Evolutionary conservation across 2,329 filamentous ascomycete genomes (phyloP), one percentile per base, ranked within the genome.

Genomic region (Dryadomyces sulphureus): DNA sequence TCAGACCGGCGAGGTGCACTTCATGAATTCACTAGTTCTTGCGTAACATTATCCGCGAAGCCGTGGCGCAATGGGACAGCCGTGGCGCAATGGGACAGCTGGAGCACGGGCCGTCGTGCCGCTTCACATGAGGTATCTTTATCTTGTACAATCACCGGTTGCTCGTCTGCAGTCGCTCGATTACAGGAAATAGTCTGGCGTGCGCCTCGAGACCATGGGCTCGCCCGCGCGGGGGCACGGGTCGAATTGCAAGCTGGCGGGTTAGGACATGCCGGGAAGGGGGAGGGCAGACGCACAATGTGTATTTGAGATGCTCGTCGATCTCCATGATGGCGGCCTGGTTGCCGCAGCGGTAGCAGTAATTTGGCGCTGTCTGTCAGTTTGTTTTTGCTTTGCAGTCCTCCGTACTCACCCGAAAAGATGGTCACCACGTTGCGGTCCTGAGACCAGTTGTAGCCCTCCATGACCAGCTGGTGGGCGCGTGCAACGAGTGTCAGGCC

Each of bases 321-420:
- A 98, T 98, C 68, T 96, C 92, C 92, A 98, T 98, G 64, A 98
- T 96, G n/a, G 92, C 92, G 48, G 92, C 92, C 67, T 96, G 92
- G 67, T 98, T 98, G 61, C 92, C 92, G 62, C 92, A 98, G 64
- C 92, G 79, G 74, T 98, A 96, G 72, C 90, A 98, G 73, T 98
- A 98, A 65, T 90, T 90, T 52, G 84, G 84, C 45, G 84, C 84
- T 79, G 59, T 20, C 7, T 14, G 48, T 45, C 25, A 49, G 42
- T 39, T 22, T 32, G n/a, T 21, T 7, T 24, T 25, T 9, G 25
- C 8, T 16, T 7, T 11, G 9, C 21, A 16, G 34, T 4, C 19
- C 7, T 19, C 5, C 27, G 16, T 2, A 60, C 69, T 54, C 68
- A 90, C 85, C 88, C 55, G 89, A 95, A 71, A 98, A 98, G 59